Base-by-base conservation (phyloP, 148 eudicot species). In the Rheum nobile region DNA sequence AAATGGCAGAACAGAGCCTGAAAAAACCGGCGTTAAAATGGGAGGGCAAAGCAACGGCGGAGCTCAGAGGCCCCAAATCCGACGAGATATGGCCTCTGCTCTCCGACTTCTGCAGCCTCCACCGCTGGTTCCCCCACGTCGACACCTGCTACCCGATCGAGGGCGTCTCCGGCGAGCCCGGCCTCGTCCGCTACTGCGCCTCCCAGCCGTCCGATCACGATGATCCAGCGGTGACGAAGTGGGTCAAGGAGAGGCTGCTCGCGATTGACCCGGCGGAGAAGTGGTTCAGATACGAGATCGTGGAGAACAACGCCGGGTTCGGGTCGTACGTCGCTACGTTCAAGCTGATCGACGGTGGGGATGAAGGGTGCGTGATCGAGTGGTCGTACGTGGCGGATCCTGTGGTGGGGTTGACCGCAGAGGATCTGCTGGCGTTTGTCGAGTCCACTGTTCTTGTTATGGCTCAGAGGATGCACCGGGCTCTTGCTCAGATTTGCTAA, bases 241-340 rank as follows among this genome's bases (percentile, higher is more conserved):
- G 86, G 86, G 81, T 79, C 12, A 79, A 81, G 77, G 84, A 84
- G 70, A 84, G 75, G 50, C 69, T 84, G 34, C 19, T 79, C 41
- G 81, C 82, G 50, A 75, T 76, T 68, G 82, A 79, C 41, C 61
- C 63, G 17, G 72, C 29, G 0, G 76, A 74, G 59, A 74, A 73
- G 82, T 54, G 46, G 4, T 77, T 79, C 21, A 79, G 43, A 50
- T 84, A 78, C 77, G 72, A 82, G 11, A 79, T 84, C 22, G 46
- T 84, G 39, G 86, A 84, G 46, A 77, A 83, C 22, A 84, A 84
- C 70, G 84, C 81, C 16, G 86, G 86, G 46, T 81, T 84, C 65
- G 72, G 79, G 42, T 74, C 82, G 6, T 84, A 84, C 46, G 80
- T 75, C 13, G 81, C 86, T 0, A 74, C 43, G 19, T 77, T 81